A percentile compares a stretch with the other conserved stretches of the same genome.
These are phyloP conservation scores for Arthrocladium fulminans DNA, from an alignment of 2,329 filamentous ascomycete species.

Conservation along the genomic window DNA sequence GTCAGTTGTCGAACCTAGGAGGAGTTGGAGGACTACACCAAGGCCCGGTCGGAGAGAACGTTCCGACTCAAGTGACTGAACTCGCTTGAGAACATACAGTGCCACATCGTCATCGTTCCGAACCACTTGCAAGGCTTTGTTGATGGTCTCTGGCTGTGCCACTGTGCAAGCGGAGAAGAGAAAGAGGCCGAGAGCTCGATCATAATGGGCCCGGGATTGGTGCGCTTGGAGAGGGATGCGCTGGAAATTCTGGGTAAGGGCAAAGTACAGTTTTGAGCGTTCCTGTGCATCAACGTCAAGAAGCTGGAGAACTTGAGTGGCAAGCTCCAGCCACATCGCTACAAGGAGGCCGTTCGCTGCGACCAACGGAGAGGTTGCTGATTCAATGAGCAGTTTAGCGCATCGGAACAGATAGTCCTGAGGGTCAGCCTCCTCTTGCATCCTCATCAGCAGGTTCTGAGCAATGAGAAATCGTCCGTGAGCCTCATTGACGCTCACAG, in stretches of 20 bases:
- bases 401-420: not conserved
- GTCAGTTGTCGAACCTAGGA: not conserved
- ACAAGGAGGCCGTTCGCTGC: not conserved
- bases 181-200: not conserved
- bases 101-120: not conserved
- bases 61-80: not conserved
- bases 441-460: not conserved
- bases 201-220: not conserved
- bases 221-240: not conserved
- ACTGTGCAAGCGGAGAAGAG: not conserved
- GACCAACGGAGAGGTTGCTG: not conserved
- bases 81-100: not conserved
- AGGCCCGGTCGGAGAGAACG: not conserved
- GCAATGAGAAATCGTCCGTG: slow-evolving; percentile 34
- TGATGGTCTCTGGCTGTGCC: not conserved
- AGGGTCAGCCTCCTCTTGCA: not conserved
- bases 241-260: not conserved
- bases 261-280: not conserved
- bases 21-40: not conserved
- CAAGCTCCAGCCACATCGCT: slow-evolving; percentile 4
- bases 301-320: not conserved
- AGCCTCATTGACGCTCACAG: slow-evolving; percentile 25
- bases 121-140: too few species aligned
- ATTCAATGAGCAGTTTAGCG: not conserved
- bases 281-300: not conserved